Evolutionary conservation across 768 basidiomycete genomes (phyloP), one percentile per base, ranked within the genome.

Genomic region (Dioszegia hungarica): DNA sequence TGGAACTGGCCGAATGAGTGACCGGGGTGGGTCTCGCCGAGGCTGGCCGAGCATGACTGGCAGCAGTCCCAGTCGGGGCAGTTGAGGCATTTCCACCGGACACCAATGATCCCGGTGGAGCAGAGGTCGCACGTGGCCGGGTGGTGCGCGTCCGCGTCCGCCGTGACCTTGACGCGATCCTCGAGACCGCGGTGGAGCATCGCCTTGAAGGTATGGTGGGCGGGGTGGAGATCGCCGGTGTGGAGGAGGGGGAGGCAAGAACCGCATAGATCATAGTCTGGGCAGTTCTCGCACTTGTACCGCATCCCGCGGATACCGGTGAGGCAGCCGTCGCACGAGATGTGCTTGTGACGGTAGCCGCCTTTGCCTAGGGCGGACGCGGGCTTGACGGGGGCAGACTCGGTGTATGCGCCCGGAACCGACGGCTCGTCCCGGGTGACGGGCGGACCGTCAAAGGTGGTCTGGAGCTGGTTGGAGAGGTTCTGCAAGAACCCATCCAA

Each of bases 51-150:
- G 51, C 74, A 75, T 2, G 46, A 49, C 15, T 47, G 46, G 50
- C 74, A 75, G 37, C 64, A 63, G 44, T 75, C 74, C 74, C 74
- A 75, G 40, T 75, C 74, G 20, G 72, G 72, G 51, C 74, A 75
- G 40, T 68, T 62, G 36, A 73, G 57, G 57, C 74, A 75, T 58
- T 75, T 75, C 70, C 66, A 70, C 40, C 74, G 39, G 1, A 66
- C 56, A 20, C 74, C 74, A 29, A 52, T 49, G 58, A 75, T 75
- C n/a, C 51, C 53, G n/a, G 58, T 50, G 9, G 50, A 60, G 57
- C 71, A 73, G 9, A 66, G 51, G 43, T 73, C 66, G 51, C 71
- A 73, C 34, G 64, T 67, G 9, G 71, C 71, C 2, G 64, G 66
- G 39, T 73, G 71, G 20, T 56, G 45, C 12, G 55, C 59, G 2